These are phyloP conservation scores for Lentinula edodes DNA, from an alignment of 768 basidiomycete species.

Conservation along the genomic window DNA sequence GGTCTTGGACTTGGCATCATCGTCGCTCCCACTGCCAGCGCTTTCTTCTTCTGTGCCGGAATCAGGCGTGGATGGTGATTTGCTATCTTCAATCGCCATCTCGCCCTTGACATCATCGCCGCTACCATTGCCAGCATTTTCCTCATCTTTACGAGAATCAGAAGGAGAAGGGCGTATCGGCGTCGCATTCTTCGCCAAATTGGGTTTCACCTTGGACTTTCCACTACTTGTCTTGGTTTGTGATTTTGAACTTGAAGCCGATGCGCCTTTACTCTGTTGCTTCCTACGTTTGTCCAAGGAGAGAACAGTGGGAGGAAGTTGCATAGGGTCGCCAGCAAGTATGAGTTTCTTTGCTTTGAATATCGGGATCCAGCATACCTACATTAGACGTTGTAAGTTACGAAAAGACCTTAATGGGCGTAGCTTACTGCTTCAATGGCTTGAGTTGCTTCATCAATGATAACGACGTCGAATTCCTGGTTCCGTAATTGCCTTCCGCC, in stretches of 20 bases:
- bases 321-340: slow-evolving; percentile 92
- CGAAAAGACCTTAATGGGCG: not conserved
- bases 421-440: slow-evolving; percentile 81
- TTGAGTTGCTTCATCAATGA: slow-evolving; percentile 98
- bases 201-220: too few species aligned
- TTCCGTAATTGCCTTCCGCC: slow-evolving; percentile 78
- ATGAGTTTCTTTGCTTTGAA: slow-evolving; percentile 88
- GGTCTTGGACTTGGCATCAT: not conserved
- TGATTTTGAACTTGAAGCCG: slow-evolving; percentile 3
- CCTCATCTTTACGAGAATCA: not conserved
- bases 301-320: slow-evolving; percentile 90
- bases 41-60: not conserved
- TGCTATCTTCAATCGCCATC: not conserved
- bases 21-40: not conserved
- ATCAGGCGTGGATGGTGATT: not conserved
- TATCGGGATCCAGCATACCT: slow-evolving; percentile 95
- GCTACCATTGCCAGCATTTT: not conserved
- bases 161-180: not conserved
- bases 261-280: slow-evolving; percentile 7
- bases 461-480: slow-evolving; percentile 82
- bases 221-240: not conserved
- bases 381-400: not conserved
- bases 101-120: not conserved
- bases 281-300: slow-evolving; percentile 45
- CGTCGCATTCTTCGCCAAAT: not conserved